phyloP scores from a whole-genome alignment of 768 basidiomycete genomes.

The Leccinum subgranulosum region DNA sequence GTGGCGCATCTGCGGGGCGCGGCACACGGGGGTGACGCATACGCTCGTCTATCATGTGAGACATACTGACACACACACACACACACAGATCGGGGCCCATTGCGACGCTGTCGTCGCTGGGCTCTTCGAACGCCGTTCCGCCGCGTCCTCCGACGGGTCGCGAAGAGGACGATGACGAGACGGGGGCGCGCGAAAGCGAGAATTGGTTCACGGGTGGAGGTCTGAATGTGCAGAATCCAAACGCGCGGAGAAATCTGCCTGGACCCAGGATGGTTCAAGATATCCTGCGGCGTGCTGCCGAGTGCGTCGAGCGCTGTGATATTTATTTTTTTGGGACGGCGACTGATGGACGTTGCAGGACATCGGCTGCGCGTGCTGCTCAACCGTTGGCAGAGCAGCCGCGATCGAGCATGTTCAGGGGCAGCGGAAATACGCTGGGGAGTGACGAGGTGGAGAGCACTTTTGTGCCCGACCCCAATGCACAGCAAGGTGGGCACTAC shows the following conservation, averaged over 20 bases:
- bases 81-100: conserved; percentile 29
- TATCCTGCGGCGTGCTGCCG: conserved; percentile 75
- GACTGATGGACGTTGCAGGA: conserved; percentile 13
- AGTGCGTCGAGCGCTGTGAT: conserved; percentile 45
- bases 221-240: conserved; percentile 86
- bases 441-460: conserved; percentile 83
- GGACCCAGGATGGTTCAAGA: conserved; percentile 65
- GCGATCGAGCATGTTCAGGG: conserved; percentile 47
- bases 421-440: conserved; percentile 82
- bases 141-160: conserved; percentile 16
- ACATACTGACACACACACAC: background rate
- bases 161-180: conserved; percentile 50
- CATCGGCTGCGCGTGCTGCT: conserved; percentile 17
- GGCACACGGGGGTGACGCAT: conserved; percentile 14
- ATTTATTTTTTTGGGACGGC: background rate
- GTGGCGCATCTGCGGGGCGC: conserved; percentile 19
- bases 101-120: conserved; percentile 36
- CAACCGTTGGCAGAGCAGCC: conserved; percentile 10
- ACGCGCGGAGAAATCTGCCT: conserved; percentile 40
- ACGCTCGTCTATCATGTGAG: background rate
- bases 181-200: conserved; percentile 41
- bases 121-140: conserved; percentile 13
- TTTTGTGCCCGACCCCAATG: conserved; percentile 72
- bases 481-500: conserved; percentile 25
- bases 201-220: conserved; percentile 95